Evolutionary conservation across 306 rosid genomes (phyloP), one percentile per base, ranked within the genome.

Genomic region (Crataegus laevigata): DNA sequence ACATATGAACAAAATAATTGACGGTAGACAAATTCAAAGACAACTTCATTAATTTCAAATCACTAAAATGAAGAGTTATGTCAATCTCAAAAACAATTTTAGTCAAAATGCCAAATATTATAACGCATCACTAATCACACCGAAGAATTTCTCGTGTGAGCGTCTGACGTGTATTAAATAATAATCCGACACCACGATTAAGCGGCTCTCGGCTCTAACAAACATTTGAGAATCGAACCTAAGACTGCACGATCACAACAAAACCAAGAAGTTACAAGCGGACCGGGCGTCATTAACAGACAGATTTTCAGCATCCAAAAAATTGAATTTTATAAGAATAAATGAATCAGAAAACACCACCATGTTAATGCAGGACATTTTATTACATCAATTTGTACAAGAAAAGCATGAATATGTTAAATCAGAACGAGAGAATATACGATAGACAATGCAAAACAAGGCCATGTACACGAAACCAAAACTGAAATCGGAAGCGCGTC

Each of bases 401-500:
- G 32, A 40, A 68, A 80, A 14, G 17, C n/a, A 73, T 26, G 52
- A 24, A 45, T 6, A 10, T 50, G 76, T 28, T 51, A 61, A 6
- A 62, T 40, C 42, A 69, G 36, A 9, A 77, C 30, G 34, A 30
- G 19, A 30, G 62, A 25, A 21, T 19, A 4, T 9, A 24, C 21
- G 17, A 63, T 2, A n/a, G 62, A 71, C 7, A 19, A 43, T 13
- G 61, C 43, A 5, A 69, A 72, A 70, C 68, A 45, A 26, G 51
- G 45, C 72, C 76, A 67, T 75, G 72, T 75, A 64, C 64, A 50
- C 34, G 58, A 71, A 66, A 30, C 72, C 78, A 83, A 79, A 79
- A 71, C 69, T 75, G 68, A 32, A 57, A 71, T 18, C 55, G 59
- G 58, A 71, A 70, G 34, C 15, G 52, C 70, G 38, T 29, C 54